Evolutionary conservation across 2,329 filamentous ascomycete genomes (phyloP).

Genomic region (Dryadomyces quercus-mongolicae): DNA sequence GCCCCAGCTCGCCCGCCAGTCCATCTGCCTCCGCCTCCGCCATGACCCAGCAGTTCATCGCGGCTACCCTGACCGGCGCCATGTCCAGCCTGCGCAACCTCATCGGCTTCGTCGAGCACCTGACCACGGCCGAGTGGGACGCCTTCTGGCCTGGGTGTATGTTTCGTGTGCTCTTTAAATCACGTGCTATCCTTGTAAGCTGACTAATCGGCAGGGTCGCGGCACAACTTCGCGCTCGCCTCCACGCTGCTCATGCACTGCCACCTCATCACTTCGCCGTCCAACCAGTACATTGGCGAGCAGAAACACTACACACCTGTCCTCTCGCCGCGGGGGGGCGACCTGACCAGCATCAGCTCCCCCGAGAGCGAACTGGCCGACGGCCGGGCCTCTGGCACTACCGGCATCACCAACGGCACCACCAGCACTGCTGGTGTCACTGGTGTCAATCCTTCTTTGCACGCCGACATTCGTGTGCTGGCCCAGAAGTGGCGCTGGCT

Average conservation of each 20-base stretch:
- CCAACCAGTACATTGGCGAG: not conserved
- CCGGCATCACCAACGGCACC: not conserved
- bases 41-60: not conserved
- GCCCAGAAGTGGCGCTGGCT: constrained; percentile 1
- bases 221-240: constrained; percentile 5
- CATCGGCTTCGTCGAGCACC: constrained; percentile 2
- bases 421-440: not conserved
- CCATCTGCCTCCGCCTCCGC: not conserved
- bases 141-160: constrained; percentile 6
- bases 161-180: not conserved
- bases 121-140: constrained; percentile 7
- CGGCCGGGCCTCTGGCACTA: not conserved
- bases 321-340: not conserved
- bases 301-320: not conserved
- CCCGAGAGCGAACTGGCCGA: not conserved
- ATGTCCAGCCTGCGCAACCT: not conserved
- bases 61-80: constrained; percentile 1
- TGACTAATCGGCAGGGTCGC: not conserved
- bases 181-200: no score
- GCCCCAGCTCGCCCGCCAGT: not conserved
- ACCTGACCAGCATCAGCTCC: not conserved
- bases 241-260: constrained; percentile 4
- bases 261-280: not conserved
- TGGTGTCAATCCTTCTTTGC: not conserved
- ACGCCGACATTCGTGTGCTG: not conserved